Base-by-base conservation (phyloP, 176 grass and related monocot genomes). In the Luzula sylvatica region DNA sequence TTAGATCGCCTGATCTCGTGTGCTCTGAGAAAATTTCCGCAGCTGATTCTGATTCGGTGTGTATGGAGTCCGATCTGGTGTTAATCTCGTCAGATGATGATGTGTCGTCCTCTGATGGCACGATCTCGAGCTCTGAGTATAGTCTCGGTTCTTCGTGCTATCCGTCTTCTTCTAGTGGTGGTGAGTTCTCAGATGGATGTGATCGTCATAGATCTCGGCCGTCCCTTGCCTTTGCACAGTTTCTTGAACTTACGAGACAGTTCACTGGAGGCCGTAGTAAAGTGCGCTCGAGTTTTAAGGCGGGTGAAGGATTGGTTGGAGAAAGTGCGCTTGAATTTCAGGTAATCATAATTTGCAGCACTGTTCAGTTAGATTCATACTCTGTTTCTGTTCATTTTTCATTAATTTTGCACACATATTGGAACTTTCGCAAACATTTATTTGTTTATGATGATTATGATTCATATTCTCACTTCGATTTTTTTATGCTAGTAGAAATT, bases 311-410 rank as follows among this genome's bases (percentile, higher is more conserved):
- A 49, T 64, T 49, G 26, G 3, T 49, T 22, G 60, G 43, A 22
- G 60, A 64, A 64, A 49, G 26, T 15, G 44, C 19, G 60, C 60
- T 64, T 64, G 60, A 23, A 64, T 64, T 64, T 64, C 41, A 64
- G 60, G 60, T 64, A 64, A 2, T n/a, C 30, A 14, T 28, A 24
- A 14, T 64, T 11, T 15, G 47, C 47, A 20, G 25, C 27, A 44
- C 15, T 60, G 20, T 64, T 50, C 7, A 47, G 17, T 64, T 50
- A 8, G 8, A 19, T 49, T 9, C 30, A 14, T 18, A 15, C 22
- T 46, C 22, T 28, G 40, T 46, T 46, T 46, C 19, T 45, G 13
- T 61, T 61, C 40, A 44, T 61, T 24, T 46, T 5, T 11, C 26
- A 11, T 57, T 26, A 35, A 35, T 35, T 35, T 9, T 35, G n/a